Evolutionary conservation across 495 filamentous ascomycete genomes (phyloP).

Genomic region (Geoglossum glabrum): DNA sequence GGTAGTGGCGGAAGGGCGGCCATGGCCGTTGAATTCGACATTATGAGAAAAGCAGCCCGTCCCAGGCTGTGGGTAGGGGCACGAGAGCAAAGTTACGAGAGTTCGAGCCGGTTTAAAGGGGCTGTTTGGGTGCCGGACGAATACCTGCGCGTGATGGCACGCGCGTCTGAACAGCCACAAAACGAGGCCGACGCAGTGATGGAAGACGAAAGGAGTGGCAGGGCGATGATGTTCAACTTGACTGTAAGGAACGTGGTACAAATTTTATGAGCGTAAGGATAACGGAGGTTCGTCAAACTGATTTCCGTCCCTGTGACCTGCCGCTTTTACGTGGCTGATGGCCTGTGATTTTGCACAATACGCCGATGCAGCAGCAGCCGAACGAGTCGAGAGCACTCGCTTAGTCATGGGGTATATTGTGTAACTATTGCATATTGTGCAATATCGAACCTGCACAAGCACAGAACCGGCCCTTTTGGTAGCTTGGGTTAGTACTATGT

Average conservation of each 20-base stretch:
- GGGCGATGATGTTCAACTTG: neutral
- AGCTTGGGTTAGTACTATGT: too few species aligned
- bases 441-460: too few species aligned
- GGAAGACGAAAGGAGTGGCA: neutral
- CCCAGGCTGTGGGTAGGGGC: neutral
- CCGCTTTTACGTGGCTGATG: neutral
- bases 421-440: too few species aligned
- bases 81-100: neutral
- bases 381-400: too few species aligned
- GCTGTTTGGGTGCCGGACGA: neutral
- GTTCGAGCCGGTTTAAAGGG: neutral
- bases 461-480: too few species aligned
- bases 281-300: neutral
- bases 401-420: too few species aligned
- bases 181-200: neutral
- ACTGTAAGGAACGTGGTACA: neutral
- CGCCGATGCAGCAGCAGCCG: too few species aligned
- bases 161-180: neutral
- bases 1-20: constrained; percentile 54
- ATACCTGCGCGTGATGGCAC: neutral
- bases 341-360: neutral
- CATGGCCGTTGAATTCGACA: constrained; percentile 4
- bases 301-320: neutral
- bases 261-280: neutral
- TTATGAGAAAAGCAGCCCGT: neutral